phyloP scores from a whole-genome alignment of 2,329 filamentous ascomycete species.

The Leptographium wingfieldii region DNA sequence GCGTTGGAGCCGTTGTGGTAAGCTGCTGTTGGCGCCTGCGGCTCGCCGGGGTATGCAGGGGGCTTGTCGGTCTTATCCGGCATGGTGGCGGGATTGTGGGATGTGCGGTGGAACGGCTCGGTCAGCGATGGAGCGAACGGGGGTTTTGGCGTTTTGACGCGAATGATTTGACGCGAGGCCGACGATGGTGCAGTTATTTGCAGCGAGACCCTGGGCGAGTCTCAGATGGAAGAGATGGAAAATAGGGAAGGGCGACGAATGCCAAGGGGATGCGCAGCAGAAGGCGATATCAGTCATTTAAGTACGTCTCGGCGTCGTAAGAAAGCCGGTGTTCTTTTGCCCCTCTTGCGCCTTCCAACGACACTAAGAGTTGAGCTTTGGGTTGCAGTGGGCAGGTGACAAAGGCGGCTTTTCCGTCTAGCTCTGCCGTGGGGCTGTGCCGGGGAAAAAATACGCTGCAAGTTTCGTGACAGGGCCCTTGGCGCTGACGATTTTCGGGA shows the following conservation, averaged over 20 bases:
- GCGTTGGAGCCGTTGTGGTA: conserved; percentile 12
- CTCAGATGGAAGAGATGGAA: background rate
- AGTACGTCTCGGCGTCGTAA: background rate
- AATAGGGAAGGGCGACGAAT: background rate
- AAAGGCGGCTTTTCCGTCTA: background rate
- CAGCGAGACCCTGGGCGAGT: background rate
- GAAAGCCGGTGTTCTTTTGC: background rate
- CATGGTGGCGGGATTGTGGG: conserved; percentile 19
- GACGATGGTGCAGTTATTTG: background rate
- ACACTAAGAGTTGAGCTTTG: background rate
- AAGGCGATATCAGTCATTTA: background rate
- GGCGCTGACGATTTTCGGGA: background rate
- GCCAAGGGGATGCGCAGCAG: background rate
- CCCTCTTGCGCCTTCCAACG: background rate
- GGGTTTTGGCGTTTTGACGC: background rate
- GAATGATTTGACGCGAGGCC: background rate
- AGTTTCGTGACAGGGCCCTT: background rate
- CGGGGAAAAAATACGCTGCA: background rate
- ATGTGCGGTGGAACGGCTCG: background rate
- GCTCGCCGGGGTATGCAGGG: conserved; percentile 30
- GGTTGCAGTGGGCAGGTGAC: background rate
- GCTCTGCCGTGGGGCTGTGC: background rate
- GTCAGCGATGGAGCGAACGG: background rate
- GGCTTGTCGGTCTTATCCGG: conserved; percentile 34
- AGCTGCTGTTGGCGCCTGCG: conserved; percentile 16